Base-by-base conservation (phyloP, 176 grass and related monocot genomes). In the Cenchrus americanus region DNA sequence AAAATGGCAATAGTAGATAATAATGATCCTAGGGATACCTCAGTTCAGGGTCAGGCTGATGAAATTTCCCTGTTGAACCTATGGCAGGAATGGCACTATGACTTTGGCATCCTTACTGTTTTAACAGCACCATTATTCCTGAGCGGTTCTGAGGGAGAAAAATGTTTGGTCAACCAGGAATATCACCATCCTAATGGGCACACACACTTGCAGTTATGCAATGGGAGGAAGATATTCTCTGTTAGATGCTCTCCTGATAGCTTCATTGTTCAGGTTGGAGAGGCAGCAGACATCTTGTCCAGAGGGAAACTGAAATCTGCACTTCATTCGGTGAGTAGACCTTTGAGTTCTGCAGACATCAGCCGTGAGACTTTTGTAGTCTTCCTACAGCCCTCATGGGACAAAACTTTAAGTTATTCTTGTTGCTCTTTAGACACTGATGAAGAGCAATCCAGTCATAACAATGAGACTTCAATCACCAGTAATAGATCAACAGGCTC, bases 71-170 rank as follows among this genome's bases (percentile, higher is more conserved):
- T 85, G 24, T 78, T 37, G 0, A 81, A 91, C 84, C 81, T 98
- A 53, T 98, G 96, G 96, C 96, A 98, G 76, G 92, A 98, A 53
- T 98, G 96, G 96, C 96, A 98, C 77, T 93, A 91, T 14, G 96
- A 98, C 46, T 98, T 93, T 75, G 96, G 96, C n/a, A 84, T 90
- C 59, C 83, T 98, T 34, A 95, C 92, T 1, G 68, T 98, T 80
- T 86, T 98, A 80, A 98, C 92, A n/a, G 60, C 92, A 8, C 96
- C 96, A 0, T 77, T 93, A 10, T 98, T 98, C 90, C 71, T 92
- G 27, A 68, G 77, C 1, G 80, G 82, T 59, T 70, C 58, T 21
- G 3, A 77, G 4, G 80, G 73, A 53, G 85, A 86, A 73, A 83
- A 86, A 79, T 69, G 42, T 80, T 21, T 80, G 15, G 46, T 75